phyloP scores from a whole-genome alignment of 2,329 filamentous ascomycete species.

The Alternaria postmessia region DNA sequence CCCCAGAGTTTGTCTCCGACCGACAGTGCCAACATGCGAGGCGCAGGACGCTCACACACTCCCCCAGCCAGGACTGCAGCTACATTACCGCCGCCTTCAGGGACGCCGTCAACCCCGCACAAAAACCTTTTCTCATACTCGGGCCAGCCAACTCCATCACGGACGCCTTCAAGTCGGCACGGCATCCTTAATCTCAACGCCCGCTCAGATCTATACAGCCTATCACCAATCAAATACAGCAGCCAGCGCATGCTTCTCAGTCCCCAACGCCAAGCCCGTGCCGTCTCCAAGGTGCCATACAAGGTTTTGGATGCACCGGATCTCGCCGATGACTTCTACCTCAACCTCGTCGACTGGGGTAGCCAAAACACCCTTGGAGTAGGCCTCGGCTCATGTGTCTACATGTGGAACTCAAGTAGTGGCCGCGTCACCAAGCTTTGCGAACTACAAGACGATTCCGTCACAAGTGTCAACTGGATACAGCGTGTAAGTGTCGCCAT shows the following conservation, averaged over 20 bases:
- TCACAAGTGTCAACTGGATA: slow-evolving; percentile 98
- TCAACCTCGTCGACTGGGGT: slow-evolving; percentile 98
- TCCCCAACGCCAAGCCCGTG: slow-evolving; percentile 84
- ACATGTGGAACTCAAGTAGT: slow-evolving; percentile 96
- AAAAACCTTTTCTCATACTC: slow-evolving; percentile 95
- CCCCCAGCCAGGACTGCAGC: slow-evolving; percentile 73
- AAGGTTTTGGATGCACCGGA: slow-evolving; percentile 98
- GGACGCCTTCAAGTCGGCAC: slow-evolving; percentile 87
- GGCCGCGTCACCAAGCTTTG: slow-evolving; percentile 94
- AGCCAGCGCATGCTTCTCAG: slow-evolving; percentile 94
- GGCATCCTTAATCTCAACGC: slow-evolving; percentile 84
- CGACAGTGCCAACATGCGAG: slow-evolving; percentile 63
- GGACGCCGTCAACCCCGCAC: slow-evolving; percentile 93
- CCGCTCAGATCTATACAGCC: slow-evolving; percentile 89
- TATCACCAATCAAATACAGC: slow-evolving; percentile 91
- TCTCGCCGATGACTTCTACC: slow-evolving; percentile 94
- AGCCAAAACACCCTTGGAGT: slow-evolving; percentile 94
- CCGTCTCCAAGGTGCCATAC: slow-evolving; percentile 95
- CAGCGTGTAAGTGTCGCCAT: slow-evolving; percentile 68
- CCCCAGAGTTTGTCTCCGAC: slow-evolving; percentile 63
- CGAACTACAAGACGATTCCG: slow-evolving; percentile 88
- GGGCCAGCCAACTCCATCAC: slow-evolving; percentile 86
- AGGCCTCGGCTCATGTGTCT: slow-evolving; percentile 89
- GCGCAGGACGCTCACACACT: slow-evolving; percentile 79
- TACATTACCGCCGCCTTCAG: slow-evolving; percentile 71